Conservation (phyloP, 2,329 filamentous ascomycete species). For the Pleomassaria siparia region DNA sequence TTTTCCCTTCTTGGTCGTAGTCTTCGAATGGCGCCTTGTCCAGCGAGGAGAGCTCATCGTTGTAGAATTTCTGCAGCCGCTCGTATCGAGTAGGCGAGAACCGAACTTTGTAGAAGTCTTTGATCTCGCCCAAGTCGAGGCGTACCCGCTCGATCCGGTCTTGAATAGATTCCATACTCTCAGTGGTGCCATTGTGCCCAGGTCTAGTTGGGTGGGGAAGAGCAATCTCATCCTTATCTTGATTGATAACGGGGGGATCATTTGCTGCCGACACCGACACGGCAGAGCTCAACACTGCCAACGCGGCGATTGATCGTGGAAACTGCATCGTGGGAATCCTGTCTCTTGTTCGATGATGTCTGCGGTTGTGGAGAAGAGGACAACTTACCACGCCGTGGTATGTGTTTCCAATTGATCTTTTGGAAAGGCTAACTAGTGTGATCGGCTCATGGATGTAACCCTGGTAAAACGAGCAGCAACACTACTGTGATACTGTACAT, state of each 20-base stretch:
- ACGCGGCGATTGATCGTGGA: background rate
- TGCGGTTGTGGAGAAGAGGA: background rate
- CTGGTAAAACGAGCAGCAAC: no score
- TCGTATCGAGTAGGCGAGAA: slow-evolving; percentile 47
- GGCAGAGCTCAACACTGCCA: background rate
- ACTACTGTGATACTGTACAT: no score
- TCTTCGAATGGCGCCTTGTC: slow-evolving; percentile 38
- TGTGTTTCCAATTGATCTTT: background rate
- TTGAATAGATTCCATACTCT: background rate
- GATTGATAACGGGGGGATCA: background rate
- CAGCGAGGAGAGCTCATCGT: slow-evolving; percentile 46
- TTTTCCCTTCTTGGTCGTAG: slow-evolving; percentile 47
- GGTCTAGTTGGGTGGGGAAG: background rate
- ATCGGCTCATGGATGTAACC: background rate
- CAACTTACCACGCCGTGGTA: background rate
- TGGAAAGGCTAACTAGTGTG: no score
- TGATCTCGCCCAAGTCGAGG: slow-evolving; percentile 51
- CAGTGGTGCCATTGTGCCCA: background rate
- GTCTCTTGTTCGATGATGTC: background rate
- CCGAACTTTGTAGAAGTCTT: slow-evolving; percentile 53
- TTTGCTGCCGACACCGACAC: no score
- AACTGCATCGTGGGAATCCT: background rate
- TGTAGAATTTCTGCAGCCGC: slow-evolving; percentile 47
- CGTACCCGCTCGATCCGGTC: slow-evolving; percentile 35
- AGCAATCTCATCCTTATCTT: background rate